Base-by-base conservation (phyloP, 306 rosid species). In the Rosa rugosa region DNA sequence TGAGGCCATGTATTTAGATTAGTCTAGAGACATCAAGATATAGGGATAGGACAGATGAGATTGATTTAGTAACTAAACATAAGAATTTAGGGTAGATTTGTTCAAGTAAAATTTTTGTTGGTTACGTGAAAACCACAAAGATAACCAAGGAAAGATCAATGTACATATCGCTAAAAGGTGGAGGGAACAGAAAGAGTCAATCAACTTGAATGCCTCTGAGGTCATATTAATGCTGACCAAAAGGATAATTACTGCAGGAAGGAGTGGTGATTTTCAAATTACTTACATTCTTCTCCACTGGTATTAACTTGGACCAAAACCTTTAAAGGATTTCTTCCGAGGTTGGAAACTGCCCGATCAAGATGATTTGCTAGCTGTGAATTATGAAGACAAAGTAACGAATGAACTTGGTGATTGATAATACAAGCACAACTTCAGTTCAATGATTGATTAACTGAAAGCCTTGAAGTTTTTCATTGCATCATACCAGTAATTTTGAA, bases 231-330 rank as follows among this genome's bases (percentile, higher is more conserved):
- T 73, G 11, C 74, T 20, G 75, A 49, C 45, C 44, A 50, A 64
- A 23, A 31, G 36, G 36, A 31, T 31, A 31, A 31, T 31, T 14
- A 38, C 47, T 72, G 69, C 22, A 66, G n/a, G 53, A 69, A 46
- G 14, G 14, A 84, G 38, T 11, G 49, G 20, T 23, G 80, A 74
- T 73, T 75, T 75, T 31, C 8, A 11, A 79, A 36, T 70, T 46
- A 84, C 98, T 85, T 82, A 94, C 98, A 91, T 77, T 63, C 87
- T 90, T 94, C 97, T 83, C 98, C 98, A 83, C 98, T 94, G 75
- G 97, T 94, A 84, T 94, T 94, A 72, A 94, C 96, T 89, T 94
- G 98, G 74, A 94, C 90, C 83, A 90, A 75, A 78, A 94, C 89
- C 83, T 83, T 90, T 83, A 94, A 78, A 34, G 92, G 97, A 79